Percentiles rank a stretch among this genome's conserved stretches.
Evolutionary conservation across 495 filamentous ascomycete genomes (phyloP).

Genomic region (Neurospora sp.): DNA sequence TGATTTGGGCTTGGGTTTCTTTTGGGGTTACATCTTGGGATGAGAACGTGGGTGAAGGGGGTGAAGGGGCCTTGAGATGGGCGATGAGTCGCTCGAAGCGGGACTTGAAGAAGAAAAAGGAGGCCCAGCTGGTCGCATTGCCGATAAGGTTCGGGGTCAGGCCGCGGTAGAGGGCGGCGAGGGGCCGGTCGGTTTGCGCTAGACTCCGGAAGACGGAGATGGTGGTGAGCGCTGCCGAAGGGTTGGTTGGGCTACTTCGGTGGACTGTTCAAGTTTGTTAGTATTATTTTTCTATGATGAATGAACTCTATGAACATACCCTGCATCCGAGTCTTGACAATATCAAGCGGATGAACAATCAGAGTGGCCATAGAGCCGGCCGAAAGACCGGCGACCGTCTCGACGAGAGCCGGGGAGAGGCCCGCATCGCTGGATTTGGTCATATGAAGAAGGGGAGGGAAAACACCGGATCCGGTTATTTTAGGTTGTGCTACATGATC

Average conservation of each 20-base stretch:
- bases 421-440: slow-evolving; percentile 32
- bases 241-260: slow-evolving; percentile 22
- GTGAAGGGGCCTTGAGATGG: slow-evolving; percentile 9
- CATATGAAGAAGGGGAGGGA: slow-evolving; percentile 21
- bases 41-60: neutral
- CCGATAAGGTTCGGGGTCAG: slow-evolving; percentile 83
- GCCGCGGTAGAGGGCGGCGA: slow-evolving; percentile 74
- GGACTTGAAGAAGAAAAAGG: slow-evolving; percentile 71
- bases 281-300: neutral
- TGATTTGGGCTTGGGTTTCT: neutral
- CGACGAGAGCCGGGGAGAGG: slow-evolving; percentile 69
- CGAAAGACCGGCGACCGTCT: slow-evolving; percentile 81
- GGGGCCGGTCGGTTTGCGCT: slow-evolving; percentile 29
- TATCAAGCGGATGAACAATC: slow-evolving; percentile 76
- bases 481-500: neutral
- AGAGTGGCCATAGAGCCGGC: slow-evolving; percentile 81
- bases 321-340: slow-evolving; percentile 93
- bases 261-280: slow-evolving; percentile 17
- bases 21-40: neutral
- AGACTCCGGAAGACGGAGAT: slow-evolving; percentile 35
- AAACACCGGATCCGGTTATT: neutral
- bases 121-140: slow-evolving; percentile 80
- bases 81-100: slow-evolving; percentile 31
- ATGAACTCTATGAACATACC: slow-evolving; percentile 34
- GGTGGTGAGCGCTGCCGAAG: slow-evolving; percentile 24